These are phyloP conservation scores for Gleditsia sinensis DNA, from an alignment of 306 rosid species.

Conservation along the genomic window DNA sequence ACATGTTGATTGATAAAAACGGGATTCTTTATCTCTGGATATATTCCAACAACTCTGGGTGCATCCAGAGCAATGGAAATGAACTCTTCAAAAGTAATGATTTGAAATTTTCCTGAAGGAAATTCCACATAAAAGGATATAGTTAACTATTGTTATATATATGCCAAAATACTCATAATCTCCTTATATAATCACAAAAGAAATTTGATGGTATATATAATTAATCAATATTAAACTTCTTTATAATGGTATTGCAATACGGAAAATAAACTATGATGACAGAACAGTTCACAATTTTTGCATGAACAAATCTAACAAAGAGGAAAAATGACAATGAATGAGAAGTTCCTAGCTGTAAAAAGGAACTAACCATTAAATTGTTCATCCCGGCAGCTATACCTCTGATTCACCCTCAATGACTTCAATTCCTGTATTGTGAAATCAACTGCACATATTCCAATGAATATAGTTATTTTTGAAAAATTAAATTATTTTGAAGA, in stretches of 20 bases:
- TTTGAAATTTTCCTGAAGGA: conserved; percentile 69
- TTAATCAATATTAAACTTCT: neutral
- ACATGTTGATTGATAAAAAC: conserved; percentile 81
- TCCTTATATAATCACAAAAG: neutral
- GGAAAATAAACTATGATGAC: neutral
- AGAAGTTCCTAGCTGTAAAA: neutral
- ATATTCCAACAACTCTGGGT: conserved; percentile 90
- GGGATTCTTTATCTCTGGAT: conserved; percentile 92
- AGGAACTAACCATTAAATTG: conserved; percentile 73
- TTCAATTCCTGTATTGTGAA: conserved; percentile 74
- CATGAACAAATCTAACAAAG: neutral
- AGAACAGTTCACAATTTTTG: neutral
- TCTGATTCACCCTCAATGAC: conserved; percentile 75
- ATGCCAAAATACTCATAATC: neutral
- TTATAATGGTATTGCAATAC: neutral
- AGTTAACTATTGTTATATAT: conserved; percentile 1
- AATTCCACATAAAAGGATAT: conserved; percentile 27
- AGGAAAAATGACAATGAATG: neutral
- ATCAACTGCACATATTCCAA: conserved; percentile 66
- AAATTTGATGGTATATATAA: neutral
- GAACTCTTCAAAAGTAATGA: conserved; percentile 89
- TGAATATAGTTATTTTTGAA: conserved; percentile 6
- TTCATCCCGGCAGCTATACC: conserved; percentile 74
- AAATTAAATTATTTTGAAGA: neutral
- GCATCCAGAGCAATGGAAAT: conserved; percentile 83